A percentile compares a stretch with the other conserved stretches of the same genome.
These are phyloP conservation scores for Cytospora schulzeri DNA, from an alignment of 2,329 filamentous ascomycete species.

Conservation along the genomic window DNA sequence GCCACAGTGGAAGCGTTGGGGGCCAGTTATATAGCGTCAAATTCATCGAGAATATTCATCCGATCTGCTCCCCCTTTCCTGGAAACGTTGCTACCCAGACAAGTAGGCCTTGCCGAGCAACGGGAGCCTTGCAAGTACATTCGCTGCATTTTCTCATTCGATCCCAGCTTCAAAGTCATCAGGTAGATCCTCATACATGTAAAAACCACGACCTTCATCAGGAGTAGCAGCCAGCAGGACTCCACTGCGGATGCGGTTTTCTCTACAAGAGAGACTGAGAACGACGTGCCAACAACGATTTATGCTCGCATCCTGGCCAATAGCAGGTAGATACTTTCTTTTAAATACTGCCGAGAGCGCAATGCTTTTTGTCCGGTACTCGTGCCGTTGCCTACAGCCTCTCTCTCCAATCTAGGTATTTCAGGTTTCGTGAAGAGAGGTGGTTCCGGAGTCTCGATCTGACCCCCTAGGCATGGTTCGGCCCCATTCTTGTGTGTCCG, in stretches of 20 bases:
- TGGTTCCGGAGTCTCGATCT: neutral
- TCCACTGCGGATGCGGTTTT: neutral
- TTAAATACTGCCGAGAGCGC: neutral
- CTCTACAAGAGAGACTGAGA: neutral
- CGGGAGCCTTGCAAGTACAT: neutral
- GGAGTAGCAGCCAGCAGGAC: neutral
- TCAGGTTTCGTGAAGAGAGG: too few relatives aligned
- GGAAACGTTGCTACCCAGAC: neutral
- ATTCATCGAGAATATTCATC: neutral
- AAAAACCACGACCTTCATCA: neutral
- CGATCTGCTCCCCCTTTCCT: neutral
- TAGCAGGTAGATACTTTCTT: neutral
- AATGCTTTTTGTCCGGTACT: too few relatives aligned
- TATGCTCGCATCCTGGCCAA: neutral
- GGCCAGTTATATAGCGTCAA: neutral
- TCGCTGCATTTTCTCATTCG: neutral
- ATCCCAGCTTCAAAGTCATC: neutral
- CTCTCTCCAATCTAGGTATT: too few relatives aligned
- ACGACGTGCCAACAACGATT: neutral
- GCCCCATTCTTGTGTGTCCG: neutral
- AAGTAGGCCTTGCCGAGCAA: neutral
- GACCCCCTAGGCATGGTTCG: neutral
- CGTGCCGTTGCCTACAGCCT: too few relatives aligned
- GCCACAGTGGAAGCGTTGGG: neutral
- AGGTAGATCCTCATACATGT: neutral